These are phyloP conservation scores for Anacardium occidentale DNA, from an alignment of 345 rosid genomes.

Conservation along the genomic window DNA sequence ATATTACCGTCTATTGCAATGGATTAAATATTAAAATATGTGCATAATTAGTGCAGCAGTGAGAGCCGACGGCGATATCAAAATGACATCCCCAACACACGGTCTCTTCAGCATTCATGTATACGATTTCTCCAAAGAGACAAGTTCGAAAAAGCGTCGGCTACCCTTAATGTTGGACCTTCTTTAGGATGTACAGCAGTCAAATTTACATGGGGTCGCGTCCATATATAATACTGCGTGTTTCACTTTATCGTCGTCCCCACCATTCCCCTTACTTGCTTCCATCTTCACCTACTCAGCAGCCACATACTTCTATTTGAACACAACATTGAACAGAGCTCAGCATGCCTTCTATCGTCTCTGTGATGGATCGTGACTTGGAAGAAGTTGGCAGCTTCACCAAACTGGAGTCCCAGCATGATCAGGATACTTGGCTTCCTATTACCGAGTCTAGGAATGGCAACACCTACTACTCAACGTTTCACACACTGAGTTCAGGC, in stretches of 20 bases:
- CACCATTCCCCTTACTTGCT: not conserved
- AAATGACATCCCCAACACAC: not conserved
- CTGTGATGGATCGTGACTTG: constrained; percentile 27
- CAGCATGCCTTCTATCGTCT: not conserved
- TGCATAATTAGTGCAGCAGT: not conserved
- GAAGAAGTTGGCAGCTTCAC: constrained; percentile 52
- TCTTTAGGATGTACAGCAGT: constrained; percentile 11
- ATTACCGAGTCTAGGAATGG: constrained; percentile 64
- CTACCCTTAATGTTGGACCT: not conserved
- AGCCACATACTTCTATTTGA: not conserved
- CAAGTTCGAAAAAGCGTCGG: not conserved
- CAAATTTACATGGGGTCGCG: constrained; percentile 9
- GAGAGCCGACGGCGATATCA: constrained; percentile 1
- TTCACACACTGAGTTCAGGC: constrained; percentile 55
- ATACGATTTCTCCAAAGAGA: not conserved
- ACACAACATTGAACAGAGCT: not conserved
- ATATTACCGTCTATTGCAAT: too few relatives aligned
- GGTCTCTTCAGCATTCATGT: constrained; percentile 1
- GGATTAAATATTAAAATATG: too few relatives aligned
- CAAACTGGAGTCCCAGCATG: constrained; percentile 49
- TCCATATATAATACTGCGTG: constrained; percentile 3
- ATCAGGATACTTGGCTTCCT: constrained; percentile 63
- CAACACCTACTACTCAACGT: constrained; percentile 49
- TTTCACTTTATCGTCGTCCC: constrained; percentile 10
- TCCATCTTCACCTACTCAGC: constrained; percentile 22